Conservation (phyloP, 768 basidiomycete species). For the Mycena epipterygia region DNA sequence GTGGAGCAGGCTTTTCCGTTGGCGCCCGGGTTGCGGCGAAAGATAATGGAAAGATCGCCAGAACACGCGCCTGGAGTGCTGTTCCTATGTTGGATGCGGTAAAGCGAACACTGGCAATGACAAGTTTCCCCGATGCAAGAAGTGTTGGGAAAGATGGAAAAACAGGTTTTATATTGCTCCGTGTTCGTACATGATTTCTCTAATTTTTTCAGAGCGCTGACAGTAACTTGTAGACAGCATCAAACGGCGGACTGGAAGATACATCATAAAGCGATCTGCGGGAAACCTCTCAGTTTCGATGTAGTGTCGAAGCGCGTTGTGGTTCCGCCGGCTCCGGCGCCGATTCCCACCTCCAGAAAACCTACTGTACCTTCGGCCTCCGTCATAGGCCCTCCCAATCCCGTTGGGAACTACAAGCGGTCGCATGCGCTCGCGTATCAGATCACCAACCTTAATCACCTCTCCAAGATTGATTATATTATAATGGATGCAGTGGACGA, state of each 20-base stretch:
- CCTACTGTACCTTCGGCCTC: no score
- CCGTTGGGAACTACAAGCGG: slow-evolving; percentile 8
- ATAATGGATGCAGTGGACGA: background rate
- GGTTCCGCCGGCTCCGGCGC: background rate
- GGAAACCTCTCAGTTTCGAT: slow-evolving; percentile 33
- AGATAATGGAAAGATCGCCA: slow-evolving; percentile 26
- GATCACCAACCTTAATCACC: background rate
- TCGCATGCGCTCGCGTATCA: background rate
- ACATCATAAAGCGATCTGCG: slow-evolving; percentile 36
- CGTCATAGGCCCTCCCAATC: background rate
- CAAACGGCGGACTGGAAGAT: slow-evolving; percentile 36
- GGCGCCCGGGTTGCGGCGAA: slow-evolving; percentile 22
- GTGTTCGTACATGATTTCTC: slow-evolving; percentile 17
- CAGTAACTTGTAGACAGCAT: slow-evolving; percentile 21
- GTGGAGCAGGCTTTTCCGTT: background rate
- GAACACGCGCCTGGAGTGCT: slow-evolving; percentile 13
- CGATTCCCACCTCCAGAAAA: no score
- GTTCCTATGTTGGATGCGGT: slow-evolving; percentile 19
- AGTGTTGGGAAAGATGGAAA: slow-evolving; percentile 26
- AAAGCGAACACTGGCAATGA: slow-evolving; percentile 1
- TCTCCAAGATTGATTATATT: slow-evolving; percentile 14
- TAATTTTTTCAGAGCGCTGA: background rate
- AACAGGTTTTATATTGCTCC: slow-evolving; percentile 34
- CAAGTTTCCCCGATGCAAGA: slow-evolving; percentile 30
- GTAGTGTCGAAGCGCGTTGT: slow-evolving; percentile 12